Evolutionary conservation across 208 protist genomes (phyloP).

Genomic region (Wallacemonas sp.): DNA sequence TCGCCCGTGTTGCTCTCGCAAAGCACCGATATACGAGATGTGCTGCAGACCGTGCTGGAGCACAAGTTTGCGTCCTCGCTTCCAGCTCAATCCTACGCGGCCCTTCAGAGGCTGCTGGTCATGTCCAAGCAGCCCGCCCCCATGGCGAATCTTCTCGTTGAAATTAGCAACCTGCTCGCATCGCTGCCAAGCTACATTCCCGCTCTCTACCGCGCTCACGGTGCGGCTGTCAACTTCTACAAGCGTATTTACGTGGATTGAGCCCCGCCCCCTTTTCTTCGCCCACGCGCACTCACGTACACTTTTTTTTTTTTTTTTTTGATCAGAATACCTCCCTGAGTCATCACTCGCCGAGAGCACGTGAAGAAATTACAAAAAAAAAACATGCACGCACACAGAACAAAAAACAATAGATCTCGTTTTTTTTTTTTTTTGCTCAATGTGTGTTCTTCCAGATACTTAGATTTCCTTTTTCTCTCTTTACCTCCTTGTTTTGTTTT

Average conservation of each 20-base stretch:
- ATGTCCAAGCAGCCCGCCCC: slow-evolving; percentile 64
- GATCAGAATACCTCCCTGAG: too few relatives aligned
- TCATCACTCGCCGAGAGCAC: too few relatives aligned
- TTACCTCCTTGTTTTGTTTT: not conserved
- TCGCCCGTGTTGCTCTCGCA: slow-evolving; percentile 39
- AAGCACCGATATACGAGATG: slow-evolving; percentile 52
- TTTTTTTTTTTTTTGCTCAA: not conserved
- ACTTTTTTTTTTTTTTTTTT: too few relatives aligned
- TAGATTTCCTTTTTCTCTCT: not conserved
- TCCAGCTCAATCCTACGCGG: slow-evolving; percentile 47
- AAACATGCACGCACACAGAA: not conserved
- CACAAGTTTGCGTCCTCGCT: slow-evolving; percentile 47
- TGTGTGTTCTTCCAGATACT: not conserved
- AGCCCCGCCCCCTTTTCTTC: too few relatives aligned
- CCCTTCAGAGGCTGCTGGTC: slow-evolving; percentile 60
- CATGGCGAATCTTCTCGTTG: slow-evolving; percentile 70
- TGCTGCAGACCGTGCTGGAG: slow-evolving; percentile 58
- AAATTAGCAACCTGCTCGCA: slow-evolving; percentile 69
- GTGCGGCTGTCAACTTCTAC: slow-evolving; percentile 37
- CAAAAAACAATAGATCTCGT: not conserved
- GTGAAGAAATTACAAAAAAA: too few relatives aligned
- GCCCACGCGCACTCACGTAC: too few relatives aligned
- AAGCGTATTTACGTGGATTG: slow-evolving; percentile 12
- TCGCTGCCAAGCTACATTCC: slow-evolving; percentile 48
- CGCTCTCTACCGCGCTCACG: slow-evolving; percentile 42